Conservation (phyloP, 371 early-diverging fungal genomes). For the Chytridium lagenaria region DNA sequence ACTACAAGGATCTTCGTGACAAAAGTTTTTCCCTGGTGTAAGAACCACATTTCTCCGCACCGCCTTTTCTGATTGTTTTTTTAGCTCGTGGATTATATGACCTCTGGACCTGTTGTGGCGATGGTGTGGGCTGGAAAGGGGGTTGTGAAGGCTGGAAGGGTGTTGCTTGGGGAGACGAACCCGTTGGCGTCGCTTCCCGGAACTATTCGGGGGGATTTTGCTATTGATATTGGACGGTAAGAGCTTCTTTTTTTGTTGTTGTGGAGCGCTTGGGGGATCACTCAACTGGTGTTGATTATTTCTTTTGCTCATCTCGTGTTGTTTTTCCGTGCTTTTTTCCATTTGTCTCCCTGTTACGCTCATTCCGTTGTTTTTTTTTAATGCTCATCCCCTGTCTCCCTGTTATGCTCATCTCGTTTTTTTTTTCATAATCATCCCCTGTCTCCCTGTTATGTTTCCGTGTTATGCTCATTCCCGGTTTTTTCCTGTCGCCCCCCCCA, state of each 20-base stretch:
- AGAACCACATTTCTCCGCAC: constrained; percentile 5
- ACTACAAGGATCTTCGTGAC: constrained; percentile 92
- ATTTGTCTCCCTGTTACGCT: no score
- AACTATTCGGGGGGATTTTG: constrained; percentile 99
- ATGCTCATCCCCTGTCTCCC: no score
- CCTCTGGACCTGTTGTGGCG: constrained; percentile 90
- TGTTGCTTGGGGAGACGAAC: constrained; percentile 91
- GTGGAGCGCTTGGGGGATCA: no score
- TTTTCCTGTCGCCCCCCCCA: no score
- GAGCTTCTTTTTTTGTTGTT: neutral
- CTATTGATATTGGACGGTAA: constrained; percentile 72
- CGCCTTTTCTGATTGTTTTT: neutral
- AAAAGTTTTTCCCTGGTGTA: constrained; percentile 95
- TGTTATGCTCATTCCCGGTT: no score
- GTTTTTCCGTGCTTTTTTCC: no score
- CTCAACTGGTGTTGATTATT: no score
- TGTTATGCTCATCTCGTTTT: no score
- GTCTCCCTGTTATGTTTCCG: no score
- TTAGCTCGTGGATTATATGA: constrained; percentile 86
- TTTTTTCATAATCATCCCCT: no score
- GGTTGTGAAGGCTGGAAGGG: constrained; percentile 96
- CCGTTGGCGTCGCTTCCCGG: constrained; percentile 92
- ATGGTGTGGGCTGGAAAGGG: constrained; percentile 96
- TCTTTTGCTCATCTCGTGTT: no score
- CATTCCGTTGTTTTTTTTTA: no score